These are phyloP conservation scores for Candida yuanshanica DNA, from an alignment of 805 yeast genomes.

Conservation along the genomic window DNA sequence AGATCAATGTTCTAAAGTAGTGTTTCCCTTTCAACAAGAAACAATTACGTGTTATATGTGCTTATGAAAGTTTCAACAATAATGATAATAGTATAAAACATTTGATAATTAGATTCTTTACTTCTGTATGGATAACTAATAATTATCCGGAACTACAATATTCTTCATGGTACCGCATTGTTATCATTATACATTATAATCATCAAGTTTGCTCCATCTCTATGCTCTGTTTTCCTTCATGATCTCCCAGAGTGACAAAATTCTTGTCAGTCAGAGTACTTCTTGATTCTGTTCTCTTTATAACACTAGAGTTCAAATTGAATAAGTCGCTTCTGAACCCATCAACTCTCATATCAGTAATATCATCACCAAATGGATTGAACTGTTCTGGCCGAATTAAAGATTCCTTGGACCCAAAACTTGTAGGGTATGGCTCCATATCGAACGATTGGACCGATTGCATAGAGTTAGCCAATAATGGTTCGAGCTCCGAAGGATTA, in stretches of 20 bases:
- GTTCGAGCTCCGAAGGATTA: neutral
- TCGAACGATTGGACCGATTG: neutral
- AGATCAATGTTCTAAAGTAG: neutral
- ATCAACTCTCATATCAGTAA: neutral
- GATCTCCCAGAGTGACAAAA: neutral
- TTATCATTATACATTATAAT: neutral
- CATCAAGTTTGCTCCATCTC: neutral
- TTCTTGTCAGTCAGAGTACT: neutral
- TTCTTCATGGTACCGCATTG: too few species aligned
- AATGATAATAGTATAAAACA: too few species aligned
- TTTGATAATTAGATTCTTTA: too few species aligned
- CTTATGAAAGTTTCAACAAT: neutral
- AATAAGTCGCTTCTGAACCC: neutral
- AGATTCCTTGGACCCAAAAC: neutral
- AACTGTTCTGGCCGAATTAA: neutral
- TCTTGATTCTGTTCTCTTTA: neutral
- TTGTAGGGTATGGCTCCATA: neutral
- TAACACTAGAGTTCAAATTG: neutral
- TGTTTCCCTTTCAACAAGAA: neutral
- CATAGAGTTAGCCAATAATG: neutral
- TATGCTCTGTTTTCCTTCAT: neutral
- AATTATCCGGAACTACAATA: neutral
- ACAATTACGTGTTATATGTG: neutral
- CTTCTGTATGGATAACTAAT: too few species aligned
- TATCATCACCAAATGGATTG: neutral